Base-by-base conservation (phyloP, 2,329 filamentous ascomycete genomes). In the Colletotrichum euphorbiae region DNA sequence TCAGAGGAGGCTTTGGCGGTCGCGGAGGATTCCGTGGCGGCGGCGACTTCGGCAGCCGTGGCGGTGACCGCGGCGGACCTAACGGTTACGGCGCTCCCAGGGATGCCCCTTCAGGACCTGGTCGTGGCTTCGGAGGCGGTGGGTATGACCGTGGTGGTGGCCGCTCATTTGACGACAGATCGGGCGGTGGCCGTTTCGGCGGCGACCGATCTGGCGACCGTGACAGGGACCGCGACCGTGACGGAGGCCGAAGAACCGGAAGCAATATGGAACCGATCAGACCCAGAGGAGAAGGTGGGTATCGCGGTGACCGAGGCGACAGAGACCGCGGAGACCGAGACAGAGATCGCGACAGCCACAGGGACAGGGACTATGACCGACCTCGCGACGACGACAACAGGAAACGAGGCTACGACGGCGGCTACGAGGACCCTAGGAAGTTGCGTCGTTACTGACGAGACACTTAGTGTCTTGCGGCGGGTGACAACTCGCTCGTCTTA, bases 201-300 rank as follows among this genome's bases (percentile, higher is more conserved):
- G 66, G 67, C 42, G 75, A 77, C 64, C 76, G 76, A 7, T 61
- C 40, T 62, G 77, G 78, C 38, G 71, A 72, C 52, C 67, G 72
- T 8, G 71, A 66, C 59, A 57, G 74, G 7, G 78, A 77, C 54
- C 73, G 76, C 51, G 76, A 77, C 31, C 65, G 65, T 19, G 66
- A 69, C 21, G 72, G 71, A 12, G 74, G 74, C 68, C 84, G 86
- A 66, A 81, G 83, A 48, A 91, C 89, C 64, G 92, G 92, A 72
- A 92, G 92, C 82, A 96, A 97, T 81, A 91, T 91, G 80, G 93
- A 97, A 78, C 93, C 93, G 70, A 88, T 96, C 77, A 90, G 91
- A 75, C 88, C 89, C 68, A 78, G 77, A 60, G 81, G 89, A 74
- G 89, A 90, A 71, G 83, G 84, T 77, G 84, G 85, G 73, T 86